Conservation (phyloP, 345 rosid genomes). For the Populus euphratica region DNA sequence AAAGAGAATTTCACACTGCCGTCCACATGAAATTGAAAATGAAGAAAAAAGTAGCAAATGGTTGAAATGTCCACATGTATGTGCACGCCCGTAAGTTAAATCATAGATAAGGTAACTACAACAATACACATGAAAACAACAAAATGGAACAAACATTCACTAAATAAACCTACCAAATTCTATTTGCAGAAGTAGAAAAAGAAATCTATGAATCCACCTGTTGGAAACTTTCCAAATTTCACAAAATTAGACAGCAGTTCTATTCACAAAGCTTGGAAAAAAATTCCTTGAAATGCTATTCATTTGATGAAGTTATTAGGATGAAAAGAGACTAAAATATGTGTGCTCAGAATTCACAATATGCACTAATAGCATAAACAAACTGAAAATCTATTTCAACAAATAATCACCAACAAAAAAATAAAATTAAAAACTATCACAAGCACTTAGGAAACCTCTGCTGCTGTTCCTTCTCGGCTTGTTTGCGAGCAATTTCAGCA, state of each 20-base stretch:
- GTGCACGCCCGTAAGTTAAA: background rate
- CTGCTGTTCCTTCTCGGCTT: conserved; percentile 82
- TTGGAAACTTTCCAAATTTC: background rate
- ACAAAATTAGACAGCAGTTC: background rate
- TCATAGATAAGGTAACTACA: background rate
- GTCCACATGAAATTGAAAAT: background rate
- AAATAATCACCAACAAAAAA: conserved; percentile 8
- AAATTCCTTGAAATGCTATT: too few species aligned
- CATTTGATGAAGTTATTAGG: background rate
- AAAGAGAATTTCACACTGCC: background rate
- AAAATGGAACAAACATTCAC: background rate
- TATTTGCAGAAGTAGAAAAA: background rate
- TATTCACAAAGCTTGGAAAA: background rate
- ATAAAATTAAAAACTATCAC: conserved; percentile 5
- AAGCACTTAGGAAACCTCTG: conserved; percentile 49
- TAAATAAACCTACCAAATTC: background rate
- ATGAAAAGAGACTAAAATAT: background rate
- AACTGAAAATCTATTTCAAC: background rate
- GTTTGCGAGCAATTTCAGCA: conserved; percentile 78
- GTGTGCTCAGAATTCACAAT: too few species aligned
- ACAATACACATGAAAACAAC: background rate
- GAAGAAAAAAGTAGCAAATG: background rate
- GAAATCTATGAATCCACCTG: background rate
- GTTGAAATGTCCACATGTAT: background rate
- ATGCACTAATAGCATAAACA: too few species aligned